phyloP scores from a whole-genome alignment of 495 filamentous ascomycete species.

The Cenococcum geophilum region DNA sequence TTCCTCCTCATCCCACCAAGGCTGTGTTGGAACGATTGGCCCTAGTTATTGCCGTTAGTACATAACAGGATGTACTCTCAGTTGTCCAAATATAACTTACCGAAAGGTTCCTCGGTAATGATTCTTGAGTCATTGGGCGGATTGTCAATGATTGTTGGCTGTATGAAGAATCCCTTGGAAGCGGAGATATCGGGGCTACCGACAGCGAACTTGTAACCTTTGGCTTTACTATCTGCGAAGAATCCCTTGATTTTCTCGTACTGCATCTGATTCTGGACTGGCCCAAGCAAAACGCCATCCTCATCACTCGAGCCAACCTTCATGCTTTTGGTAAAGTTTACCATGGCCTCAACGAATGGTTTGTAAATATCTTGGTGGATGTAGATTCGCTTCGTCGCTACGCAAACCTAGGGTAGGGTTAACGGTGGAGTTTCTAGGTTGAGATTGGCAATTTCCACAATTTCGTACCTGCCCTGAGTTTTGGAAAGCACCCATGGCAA shows the following conservation, averaged over 20 bases:
- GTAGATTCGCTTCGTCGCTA: constrained; percentile 61
- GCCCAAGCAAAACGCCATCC: constrained; percentile 36
- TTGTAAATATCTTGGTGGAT: constrained; percentile 64
- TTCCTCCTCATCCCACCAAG: constrained; percentile 47
- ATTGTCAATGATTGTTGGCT: constrained; percentile 55
- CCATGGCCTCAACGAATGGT: constrained; percentile 50
- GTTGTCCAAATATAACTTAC: constrained; percentile 18
- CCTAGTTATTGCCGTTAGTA: constrained; percentile 29
- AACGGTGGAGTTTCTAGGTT: background rate
- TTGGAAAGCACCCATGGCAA: constrained; percentile 52
- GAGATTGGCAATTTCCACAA: background rate
- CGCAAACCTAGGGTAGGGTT: constrained; percentile 40
- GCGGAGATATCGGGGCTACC: constrained; percentile 39
- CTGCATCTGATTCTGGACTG: constrained; percentile 53
- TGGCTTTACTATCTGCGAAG: constrained; percentile 41
- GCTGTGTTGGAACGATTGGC: constrained; percentile 46
- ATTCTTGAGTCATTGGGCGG: constrained; percentile 49
- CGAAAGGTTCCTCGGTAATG: constrained; percentile 45
- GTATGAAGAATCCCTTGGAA: constrained; percentile 48
- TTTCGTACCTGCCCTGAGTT: constrained; percentile 50
- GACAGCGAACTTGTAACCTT: constrained; percentile 41
- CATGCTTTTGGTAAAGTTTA: constrained; percentile 50
- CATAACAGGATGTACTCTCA: background rate
- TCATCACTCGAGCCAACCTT: constrained; percentile 34
- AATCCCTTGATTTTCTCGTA: constrained; percentile 43